phyloP scores from a whole-genome alignment of 768 basidiomycete genomes.

The Lyophyllum shimeji region DNA sequence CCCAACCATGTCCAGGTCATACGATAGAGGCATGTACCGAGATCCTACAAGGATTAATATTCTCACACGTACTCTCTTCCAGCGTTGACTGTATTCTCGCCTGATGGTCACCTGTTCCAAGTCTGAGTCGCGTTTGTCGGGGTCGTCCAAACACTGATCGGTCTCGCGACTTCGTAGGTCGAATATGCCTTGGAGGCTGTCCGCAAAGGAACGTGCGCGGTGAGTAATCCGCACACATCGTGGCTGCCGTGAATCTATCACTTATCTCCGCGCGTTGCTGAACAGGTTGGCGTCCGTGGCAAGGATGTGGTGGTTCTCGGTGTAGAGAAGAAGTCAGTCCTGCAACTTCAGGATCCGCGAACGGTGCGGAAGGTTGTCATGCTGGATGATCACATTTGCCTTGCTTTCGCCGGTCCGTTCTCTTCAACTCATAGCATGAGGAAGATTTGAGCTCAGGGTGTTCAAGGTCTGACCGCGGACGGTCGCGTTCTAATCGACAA shows the following conservation, averaged over 20 bases:
- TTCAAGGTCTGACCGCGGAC: conserved; percentile 90
- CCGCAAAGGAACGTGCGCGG: conserved; percentile 94
- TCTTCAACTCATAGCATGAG: not conserved
- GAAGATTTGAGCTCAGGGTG: conserved; percentile 8
- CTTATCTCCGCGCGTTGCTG: not conserved
- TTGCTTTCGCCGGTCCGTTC: conserved; percentile 91
- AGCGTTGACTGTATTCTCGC: conserved; percentile 98
- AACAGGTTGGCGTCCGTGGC: conserved; percentile 92
- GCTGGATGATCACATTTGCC: conserved; percentile 96
- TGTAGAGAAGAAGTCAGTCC: conserved; percentile 97
- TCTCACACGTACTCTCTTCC: not conserved
- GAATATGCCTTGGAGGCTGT: conserved; percentile 99
- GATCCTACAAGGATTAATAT: not conserved
- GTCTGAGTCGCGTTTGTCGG: conserved; percentile 37
- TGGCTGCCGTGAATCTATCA: conserved; percentile 6
- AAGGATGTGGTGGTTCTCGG: conserved; percentile 94
- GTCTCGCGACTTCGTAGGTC: conserved; percentile 57
- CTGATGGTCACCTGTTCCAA: conserved; percentile 98
- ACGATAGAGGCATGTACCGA: conserved; percentile 80
- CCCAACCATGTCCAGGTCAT: conserved; percentile 82
- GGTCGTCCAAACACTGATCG: conserved; percentile 12
- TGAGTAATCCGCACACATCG: conserved; percentile 35
- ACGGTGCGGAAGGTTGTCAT: conserved; percentile 98
- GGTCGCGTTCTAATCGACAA: conserved; percentile 98
- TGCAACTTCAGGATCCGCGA: conserved; percentile 96